A percentile compares a stretch with the other conserved stretches of the same genome.
phyloP scores from a whole-genome alignment of 1,139 yeast genomes.

The Kodamaea alishanica region DNA sequence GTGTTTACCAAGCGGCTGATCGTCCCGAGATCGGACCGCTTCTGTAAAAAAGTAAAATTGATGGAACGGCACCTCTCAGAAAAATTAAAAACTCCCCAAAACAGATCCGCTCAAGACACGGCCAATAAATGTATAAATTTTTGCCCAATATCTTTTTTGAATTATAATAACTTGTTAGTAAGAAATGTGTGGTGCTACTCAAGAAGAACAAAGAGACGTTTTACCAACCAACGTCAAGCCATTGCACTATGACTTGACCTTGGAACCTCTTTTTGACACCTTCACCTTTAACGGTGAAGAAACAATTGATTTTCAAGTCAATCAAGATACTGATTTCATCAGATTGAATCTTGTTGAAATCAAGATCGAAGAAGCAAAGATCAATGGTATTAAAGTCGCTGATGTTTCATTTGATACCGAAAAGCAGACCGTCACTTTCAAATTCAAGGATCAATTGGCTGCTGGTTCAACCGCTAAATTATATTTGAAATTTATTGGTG shows the following conservation, averaged over 20 bases:
- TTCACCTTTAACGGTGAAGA: constrained; percentile 70
- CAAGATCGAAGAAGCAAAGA: constrained; percentile 51
- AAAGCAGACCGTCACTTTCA: constrained; percentile 62
- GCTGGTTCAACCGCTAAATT: constrained; percentile 44
- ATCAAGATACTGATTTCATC: constrained; percentile 49
- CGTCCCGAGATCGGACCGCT: too few species aligned
- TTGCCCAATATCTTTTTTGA: too few species aligned
- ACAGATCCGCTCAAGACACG: too few species aligned
- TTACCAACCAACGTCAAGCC: constrained; percentile 75
- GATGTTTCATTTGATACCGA: constrained; percentile 45
- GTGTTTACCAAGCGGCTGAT: too few species aligned
- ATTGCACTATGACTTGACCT: constrained; percentile 60
- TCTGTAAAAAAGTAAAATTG: too few species aligned
- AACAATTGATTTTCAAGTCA: constrained; percentile 60
- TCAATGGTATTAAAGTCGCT: constrained; percentile 34
- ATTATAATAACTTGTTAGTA: too few species aligned
- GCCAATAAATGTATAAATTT: too few species aligned
- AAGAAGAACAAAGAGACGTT: constrained; percentile 47
- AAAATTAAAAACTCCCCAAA: too few species aligned
- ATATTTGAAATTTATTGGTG: constrained; percentile 61
- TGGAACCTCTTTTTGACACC: constrained; percentile 70
- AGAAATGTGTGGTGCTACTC: too few species aligned
- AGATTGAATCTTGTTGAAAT: constrained; percentile 64
- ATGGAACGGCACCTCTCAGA: too few species aligned
- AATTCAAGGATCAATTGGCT: constrained; percentile 48